Conservation (phyloP, 2,329 filamentous ascomycete species). For the Paecilomyces sp. region DNA sequence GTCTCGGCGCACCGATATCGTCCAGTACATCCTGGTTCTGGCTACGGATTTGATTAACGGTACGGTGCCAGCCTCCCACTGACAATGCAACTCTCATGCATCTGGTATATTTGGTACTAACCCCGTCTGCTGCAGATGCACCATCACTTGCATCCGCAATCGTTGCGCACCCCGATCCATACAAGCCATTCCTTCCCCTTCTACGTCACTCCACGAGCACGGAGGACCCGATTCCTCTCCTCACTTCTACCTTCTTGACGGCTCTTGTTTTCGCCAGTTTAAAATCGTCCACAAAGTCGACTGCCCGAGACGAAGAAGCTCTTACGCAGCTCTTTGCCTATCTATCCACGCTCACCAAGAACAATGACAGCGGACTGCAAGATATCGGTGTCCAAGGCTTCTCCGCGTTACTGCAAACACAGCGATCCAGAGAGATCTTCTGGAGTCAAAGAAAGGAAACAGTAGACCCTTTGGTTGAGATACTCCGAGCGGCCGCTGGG, state of each 20-base stretch:
- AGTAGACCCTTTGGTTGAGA: slow-evolving; percentile 70
- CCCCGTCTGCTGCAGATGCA: slow-evolving; percentile 52
- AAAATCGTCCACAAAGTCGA: slow-evolving; percentile 52
- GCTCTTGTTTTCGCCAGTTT: slow-evolving; percentile 64
- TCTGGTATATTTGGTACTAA: slow-evolving; percentile 1
- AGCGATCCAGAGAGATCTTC: slow-evolving; percentile 69
- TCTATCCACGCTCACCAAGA: slow-evolving; percentile 74
- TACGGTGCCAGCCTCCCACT: slow-evolving; percentile 32
- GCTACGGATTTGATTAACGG: slow-evolving; percentile 80
- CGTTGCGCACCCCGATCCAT: slow-evolving; percentile 61
- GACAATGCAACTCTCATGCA: neutral
- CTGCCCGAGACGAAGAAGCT: slow-evolving; percentile 61
- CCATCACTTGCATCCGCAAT: slow-evolving; percentile 72
- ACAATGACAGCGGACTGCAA: slow-evolving; percentile 80
- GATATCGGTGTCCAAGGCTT: slow-evolving; percentile 93
- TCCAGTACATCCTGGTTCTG: slow-evolving; percentile 91
- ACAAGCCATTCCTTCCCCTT: slow-evolving; percentile 75
- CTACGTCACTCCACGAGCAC: slow-evolving; percentile 76
- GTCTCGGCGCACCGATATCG: slow-evolving; percentile 76
- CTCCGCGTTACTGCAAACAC: slow-evolving; percentile 72
- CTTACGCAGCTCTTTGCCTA: slow-evolving; percentile 80
- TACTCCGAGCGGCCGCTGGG: slow-evolving; percentile 69
- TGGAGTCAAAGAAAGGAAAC: slow-evolving; percentile 89
- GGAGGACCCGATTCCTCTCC: slow-evolving; percentile 79
- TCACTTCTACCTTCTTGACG: slow-evolving; percentile 81